Evolutionary conservation across 1,284 basidiomycete species (phyloP), one percentile per base, ranked within the genome.

Genomic region (Pseudozyma thailandica): DNA sequence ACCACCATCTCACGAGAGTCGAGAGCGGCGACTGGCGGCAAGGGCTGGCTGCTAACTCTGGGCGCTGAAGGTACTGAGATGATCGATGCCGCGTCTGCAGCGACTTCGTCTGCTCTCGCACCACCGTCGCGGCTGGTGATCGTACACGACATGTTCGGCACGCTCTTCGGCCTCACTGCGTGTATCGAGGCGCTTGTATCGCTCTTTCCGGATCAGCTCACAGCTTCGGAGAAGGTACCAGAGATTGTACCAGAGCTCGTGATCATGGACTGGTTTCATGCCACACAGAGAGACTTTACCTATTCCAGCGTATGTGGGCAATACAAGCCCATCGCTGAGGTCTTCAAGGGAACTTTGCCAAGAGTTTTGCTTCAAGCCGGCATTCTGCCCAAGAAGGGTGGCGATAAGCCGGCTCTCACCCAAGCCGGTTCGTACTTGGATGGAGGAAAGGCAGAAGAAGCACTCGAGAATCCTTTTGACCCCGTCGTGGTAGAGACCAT

Each of bases 251-350:
- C 77, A 12, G 75, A 79, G 52, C 55, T 77, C 18, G 61, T 77
- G 28, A 38, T 77, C 27, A 68, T 77, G 76, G 77, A 78, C 48
- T 79, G 77, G 77, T 79, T 78, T 62, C 77, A 79, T 37, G 68
- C 60, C 18, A 68, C 64, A 2, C 77, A 79, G 52, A 50, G 77
- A 10, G 77, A 79, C 28, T 78, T 78, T 26, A 70, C 74, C 13
- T 72, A 68, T 30, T 62, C 72, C 26, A 74, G 66, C 50, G 65
- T 76, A 0, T 62, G 69, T 35, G 68, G 71, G 18, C 59, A 51
- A 30, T 79, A 79, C 57, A 63, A 53, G 45, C 72, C 77, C 6
- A 76, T 78, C 31, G 65, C 41, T 6, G 49, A 63, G 20, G 71
- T 77, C 8, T 79, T 79, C 63, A 74, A 73, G 41, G 56, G 61